phyloP scores from a whole-genome alignment of 2,329 filamentous ascomycete genomes.

The Periglandula ipomoeae region DNA sequence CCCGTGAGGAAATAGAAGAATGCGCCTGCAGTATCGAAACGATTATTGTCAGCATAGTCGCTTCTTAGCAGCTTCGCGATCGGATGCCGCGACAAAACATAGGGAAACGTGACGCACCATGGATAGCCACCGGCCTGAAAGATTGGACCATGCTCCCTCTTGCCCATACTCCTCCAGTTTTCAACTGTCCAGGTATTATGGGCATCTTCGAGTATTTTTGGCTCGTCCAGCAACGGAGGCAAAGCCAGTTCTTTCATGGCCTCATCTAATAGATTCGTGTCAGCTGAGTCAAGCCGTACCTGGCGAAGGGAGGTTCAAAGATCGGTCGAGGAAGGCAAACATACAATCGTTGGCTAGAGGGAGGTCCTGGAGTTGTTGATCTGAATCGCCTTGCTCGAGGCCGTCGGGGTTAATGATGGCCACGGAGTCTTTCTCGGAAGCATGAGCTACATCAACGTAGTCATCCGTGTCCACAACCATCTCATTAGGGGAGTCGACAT shows the following conservation, averaged over 20 bases:
- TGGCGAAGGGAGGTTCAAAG: neutral
- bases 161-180: constrained; percentile 65
- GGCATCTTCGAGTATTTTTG: constrained; percentile 68
- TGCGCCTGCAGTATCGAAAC: constrained; percentile 51
- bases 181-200: constrained; percentile 81
- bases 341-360: constrained; percentile 45
- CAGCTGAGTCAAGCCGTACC: neutral
- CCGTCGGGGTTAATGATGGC: constrained; percentile 47
- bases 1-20: constrained; percentile 89
- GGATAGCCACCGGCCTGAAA: constrained; percentile 83
- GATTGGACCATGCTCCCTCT: constrained; percentile 78
- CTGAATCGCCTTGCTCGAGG: constrained; percentile 34
- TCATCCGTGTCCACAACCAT: constrained; percentile 48
- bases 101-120: constrained; percentile 49
- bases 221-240: constrained; percentile 61
- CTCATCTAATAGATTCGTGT: constrained; percentile 47
- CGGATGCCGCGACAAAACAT: too few species aligned
- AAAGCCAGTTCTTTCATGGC: constrained; percentile 78
- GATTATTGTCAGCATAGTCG: neutral
- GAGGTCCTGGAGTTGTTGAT: constrained; percentile 35
- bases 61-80: neutral
- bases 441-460: constrained; percentile 40
- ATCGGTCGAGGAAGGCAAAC: constrained; percentile 17
- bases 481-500: constrained; percentile 46
- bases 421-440: constrained; percentile 41